phyloP scores from a whole-genome alignment of 495 filamentous ascomycete species.

The Filosporella fistucella region DNA sequence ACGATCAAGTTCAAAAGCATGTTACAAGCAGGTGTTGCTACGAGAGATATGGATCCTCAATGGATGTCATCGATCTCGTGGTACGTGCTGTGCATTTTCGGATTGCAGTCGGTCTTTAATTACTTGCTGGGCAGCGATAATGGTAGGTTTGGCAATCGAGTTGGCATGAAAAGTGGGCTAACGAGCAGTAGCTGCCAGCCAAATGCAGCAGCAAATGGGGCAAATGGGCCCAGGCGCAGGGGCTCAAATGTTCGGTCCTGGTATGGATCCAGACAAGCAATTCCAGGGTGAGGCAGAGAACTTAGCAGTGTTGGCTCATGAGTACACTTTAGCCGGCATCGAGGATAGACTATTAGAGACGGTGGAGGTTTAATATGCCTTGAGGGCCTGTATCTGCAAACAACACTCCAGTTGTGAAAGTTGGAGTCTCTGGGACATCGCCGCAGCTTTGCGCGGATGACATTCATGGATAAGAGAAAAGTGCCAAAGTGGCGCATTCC shows the following conservation, averaged over 20 bases:
- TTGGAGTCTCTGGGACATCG: too few species aligned
- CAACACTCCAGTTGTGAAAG: too few species aligned
- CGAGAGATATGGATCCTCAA: conserved; percentile 89
- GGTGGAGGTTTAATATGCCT: conserved; percentile 41
- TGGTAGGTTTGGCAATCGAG: too few species aligned
- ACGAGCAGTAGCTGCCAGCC: conserved; percentile 68
- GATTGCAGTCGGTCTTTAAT: conserved; percentile 94
- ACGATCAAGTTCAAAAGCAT: conserved; percentile 99
- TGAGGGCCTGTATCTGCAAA: too few species aligned
- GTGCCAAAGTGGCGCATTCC: too few species aligned
- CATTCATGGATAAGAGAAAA: too few species aligned
- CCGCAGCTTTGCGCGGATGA: too few species aligned
- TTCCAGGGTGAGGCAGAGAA: conserved; percentile 92
- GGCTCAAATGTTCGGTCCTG: conserved; percentile 69
- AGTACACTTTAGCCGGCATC: conserved; percentile 81
- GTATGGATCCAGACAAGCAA: conserved; percentile 92
- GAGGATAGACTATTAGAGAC: conserved; percentile 72
- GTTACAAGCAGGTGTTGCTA: conserved; percentile 94
- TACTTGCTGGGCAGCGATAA: conserved; percentile 96
- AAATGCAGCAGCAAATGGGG: conserved; percentile 92
- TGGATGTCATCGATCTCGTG: conserved; percentile 98
- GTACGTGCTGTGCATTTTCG: conserved; percentile 98
- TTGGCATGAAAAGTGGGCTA: too few species aligned
- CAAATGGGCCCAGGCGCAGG: conserved; percentile 64
- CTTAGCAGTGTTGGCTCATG: conserved; percentile 87